Evolutionary conservation across 2,329 filamentous ascomycete genomes (phyloP).

Genomic region (Aspergillus vadensis): DNA sequence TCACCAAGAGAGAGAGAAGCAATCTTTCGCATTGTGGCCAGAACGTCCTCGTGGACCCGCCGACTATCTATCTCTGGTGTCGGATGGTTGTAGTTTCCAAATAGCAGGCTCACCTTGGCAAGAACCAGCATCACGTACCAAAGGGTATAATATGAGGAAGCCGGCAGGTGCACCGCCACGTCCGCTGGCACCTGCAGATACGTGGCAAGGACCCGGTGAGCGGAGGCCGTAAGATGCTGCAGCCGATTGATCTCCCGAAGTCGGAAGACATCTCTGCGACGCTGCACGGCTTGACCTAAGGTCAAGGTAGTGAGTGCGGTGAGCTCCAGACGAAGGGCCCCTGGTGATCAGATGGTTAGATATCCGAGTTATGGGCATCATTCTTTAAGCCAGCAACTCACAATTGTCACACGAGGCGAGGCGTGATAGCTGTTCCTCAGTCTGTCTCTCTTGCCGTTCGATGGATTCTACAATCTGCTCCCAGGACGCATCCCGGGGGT

Average conservation of each 20-base stretch:
- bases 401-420: neutral
- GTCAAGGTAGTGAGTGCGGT: conserved; percentile 2
- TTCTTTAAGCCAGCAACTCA: neutral
- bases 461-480: neutral
- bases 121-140: conserved; percentile 17
- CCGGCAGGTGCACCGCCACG: conserved; percentile 6
- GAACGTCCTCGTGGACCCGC: neutral
- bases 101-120: conserved; percentile 12
- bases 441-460: neutral
- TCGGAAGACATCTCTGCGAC: conserved; percentile 1
- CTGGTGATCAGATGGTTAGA: neutral
- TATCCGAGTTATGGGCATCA: too few species aligned
- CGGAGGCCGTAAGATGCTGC: neutral
- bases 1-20: conserved; percentile 3
- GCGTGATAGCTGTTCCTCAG: neutral
- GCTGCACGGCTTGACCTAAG: conserved; percentile 12
- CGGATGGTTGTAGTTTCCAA: neutral
- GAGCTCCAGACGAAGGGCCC: conserved; percentile 10
- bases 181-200: conserved; percentile 4
- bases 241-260: conserved; percentile 7
- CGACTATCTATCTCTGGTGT: neutral
- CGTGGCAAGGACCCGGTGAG: conserved; percentile 2
- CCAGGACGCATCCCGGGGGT: neutral
- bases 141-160: conserved; percentile 9
- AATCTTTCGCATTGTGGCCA: neutral